These are phyloP conservation scores for Globisporangium rhizosaccharum DNA, from an alignment of 352 stramenopile species.

Conservation along the genomic window DNA sequence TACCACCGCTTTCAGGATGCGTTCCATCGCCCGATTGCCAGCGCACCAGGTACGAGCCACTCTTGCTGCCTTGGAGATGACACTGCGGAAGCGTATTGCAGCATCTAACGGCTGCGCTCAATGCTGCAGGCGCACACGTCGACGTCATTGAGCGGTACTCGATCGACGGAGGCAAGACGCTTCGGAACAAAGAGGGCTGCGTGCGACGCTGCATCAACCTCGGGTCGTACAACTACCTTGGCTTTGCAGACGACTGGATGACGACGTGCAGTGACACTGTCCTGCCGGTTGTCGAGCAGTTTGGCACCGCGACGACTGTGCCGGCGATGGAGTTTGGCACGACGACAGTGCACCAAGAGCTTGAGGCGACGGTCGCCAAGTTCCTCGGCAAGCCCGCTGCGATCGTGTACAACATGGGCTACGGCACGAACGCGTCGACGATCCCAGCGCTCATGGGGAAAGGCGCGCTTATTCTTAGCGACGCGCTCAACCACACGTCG, in stretches of 20 bases:
- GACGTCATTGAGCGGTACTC: slow-evolving; percentile 80
- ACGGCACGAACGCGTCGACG: slow-evolving; percentile 97
- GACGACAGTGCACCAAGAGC: slow-evolving; percentile 86
- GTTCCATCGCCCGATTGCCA: slow-evolving; percentile 32
- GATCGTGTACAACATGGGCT: slow-evolving; percentile 99
- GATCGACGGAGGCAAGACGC: slow-evolving; percentile 33
- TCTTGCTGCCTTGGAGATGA: not conserved
- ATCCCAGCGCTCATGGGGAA: slow-evolving; percentile 94
- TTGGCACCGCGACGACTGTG: slow-evolving; percentile 41
- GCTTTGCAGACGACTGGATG: slow-evolving; percentile 96
- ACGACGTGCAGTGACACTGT: slow-evolving; percentile 82
- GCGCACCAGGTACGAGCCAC: slow-evolving; percentile 19
- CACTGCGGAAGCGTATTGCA: no score
- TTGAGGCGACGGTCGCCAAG: slow-evolving; percentile 87
- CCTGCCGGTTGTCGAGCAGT: slow-evolving; percentile 47
- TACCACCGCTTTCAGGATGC: slow-evolving; percentile 88
- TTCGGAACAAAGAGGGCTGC: slow-evolving; percentile 11
- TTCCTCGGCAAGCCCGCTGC: slow-evolving; percentile 97
- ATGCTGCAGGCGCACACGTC: slow-evolving; percentile 47
- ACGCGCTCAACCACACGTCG: slow-evolving; percentile 81
- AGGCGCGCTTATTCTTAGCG: slow-evolving; percentile 94
- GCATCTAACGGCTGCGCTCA: not conserved
- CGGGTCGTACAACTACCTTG: slow-evolving; percentile 96
- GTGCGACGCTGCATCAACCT: slow-evolving; percentile 85
- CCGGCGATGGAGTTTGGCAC: slow-evolving; percentile 41